Evolutionary conservation across 805 yeast genomes (phyloP), one percentile per base, ranked within the genome.

Genomic region (Zygosaccharomyces siamensis): DNA sequence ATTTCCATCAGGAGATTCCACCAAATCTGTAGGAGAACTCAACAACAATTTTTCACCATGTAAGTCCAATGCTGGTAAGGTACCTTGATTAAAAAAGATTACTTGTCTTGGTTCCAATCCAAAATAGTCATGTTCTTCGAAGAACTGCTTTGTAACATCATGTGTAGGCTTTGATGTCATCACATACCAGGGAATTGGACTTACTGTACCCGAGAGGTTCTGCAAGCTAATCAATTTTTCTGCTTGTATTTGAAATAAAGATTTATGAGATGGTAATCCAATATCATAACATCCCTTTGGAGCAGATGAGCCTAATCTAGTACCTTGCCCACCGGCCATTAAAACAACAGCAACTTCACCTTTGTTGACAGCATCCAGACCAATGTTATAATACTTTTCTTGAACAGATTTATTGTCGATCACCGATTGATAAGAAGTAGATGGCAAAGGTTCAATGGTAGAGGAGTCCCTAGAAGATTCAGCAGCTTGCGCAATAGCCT

Each of bases 281-380:
- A 93, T 83, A 64, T 92, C 80, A 64, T 80, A 93, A 68, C 97
- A 92, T 1, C 99, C 99, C 68, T 93, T 93, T 32, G 99, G 99
- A 23, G 73, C 80, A 3, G 81, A 72, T 1, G 96, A 89, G 1
- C 99, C 99, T 47, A 93, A 74, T 53, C 99, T 77, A 6, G 97
- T 86, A 28, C 99, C 99, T 68, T 93, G 99, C 43, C 99, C 99
- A 48, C 99, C 99, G 10, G 99, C 97, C 86, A 93, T 84, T 45
- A 93, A 73, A 38, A 93, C 74, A 4, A 93, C 92, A 30, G 89
- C 99, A 21, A 92, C 98, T 60, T 85, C 79, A 54, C 84, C 84
- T 11, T 72, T 66, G 14, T 78, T 67, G 46, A 93, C 83, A 27
- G 92, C 86, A 23, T 79, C 71, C 14, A 83, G 66, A 11, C 99